Evolutionary conservation across 129 eudicot genomes (phyloP).

Genomic region (Mikania micrantha): DNA sequence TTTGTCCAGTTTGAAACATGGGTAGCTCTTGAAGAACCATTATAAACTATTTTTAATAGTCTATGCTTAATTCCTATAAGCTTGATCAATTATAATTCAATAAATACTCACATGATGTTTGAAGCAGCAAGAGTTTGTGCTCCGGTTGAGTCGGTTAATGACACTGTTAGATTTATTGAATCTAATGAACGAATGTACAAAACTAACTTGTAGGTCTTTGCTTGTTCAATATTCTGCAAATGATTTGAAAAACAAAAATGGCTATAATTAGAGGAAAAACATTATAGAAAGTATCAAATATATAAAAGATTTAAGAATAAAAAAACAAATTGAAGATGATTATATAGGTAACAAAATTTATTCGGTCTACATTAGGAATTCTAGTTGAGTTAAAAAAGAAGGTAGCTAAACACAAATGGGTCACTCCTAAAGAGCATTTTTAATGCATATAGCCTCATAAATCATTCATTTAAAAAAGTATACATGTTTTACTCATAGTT

Average conservation of each 20-base stretch:
- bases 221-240: constrained; percentile 75
- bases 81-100: background rate
- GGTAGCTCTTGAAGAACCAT: constrained; percentile 42
- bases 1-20: constrained; percentile 71
- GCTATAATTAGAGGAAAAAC: background rate
- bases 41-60: background rate
- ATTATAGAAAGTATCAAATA: background rate
- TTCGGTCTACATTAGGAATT: background rate
- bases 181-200: constrained; percentile 49
- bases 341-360: background rate
- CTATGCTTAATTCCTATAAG: background rate
- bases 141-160: constrained; percentile 55
- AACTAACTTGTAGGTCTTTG: constrained; percentile 65
- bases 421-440: background rate
- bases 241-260: background rate
- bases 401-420: background rate
- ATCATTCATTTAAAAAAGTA: background rate
- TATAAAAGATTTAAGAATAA: background rate
- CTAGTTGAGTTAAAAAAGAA: background rate
- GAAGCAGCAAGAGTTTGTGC: constrained; percentile 48
- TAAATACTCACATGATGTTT: constrained; percentile 42
- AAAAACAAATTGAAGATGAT: background rate
- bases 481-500: background rate
- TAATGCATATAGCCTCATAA: background rate
- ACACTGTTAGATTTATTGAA: constrained; percentile 38